These are phyloP conservation scores for Phaeotremella skinneri DNA, from an alignment of 768 basidiomycete genomes.

Conservation along the genomic window DNA sequence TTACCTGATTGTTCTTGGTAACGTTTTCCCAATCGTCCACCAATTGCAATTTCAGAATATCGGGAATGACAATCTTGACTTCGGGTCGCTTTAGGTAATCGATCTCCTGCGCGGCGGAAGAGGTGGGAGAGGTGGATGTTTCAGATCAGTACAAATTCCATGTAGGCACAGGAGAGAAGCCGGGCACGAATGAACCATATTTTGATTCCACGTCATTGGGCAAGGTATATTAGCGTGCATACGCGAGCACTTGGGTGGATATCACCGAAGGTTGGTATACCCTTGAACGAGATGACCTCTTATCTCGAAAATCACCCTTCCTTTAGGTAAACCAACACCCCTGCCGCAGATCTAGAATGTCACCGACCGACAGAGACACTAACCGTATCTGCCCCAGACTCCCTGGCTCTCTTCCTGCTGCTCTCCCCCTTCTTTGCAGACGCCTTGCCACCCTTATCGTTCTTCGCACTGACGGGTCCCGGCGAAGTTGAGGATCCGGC, in stretches of 20 bases:
- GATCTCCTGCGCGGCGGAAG: conserved; percentile 57
- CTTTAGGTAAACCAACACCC: not conserved
- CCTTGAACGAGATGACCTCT: not conserved
- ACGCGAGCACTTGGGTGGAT: not conserved
- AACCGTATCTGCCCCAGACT: conserved; percentile 44
- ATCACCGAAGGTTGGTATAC: not conserved
- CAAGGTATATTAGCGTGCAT: not conserved
- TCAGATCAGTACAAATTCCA: too few species aligned
- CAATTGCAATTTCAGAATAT: conserved; percentile 78
- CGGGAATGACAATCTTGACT: conserved; percentile 85
- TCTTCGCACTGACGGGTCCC: conserved; percentile 9
- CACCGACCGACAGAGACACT: conserved; percentile 11
- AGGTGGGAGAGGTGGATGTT: not conserved
- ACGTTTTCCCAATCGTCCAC: conserved; percentile 98
- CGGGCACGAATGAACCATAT: too few species aligned
- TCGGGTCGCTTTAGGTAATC: conserved; percentile 77
- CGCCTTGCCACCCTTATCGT: conserved; percentile 28
- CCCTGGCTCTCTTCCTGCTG: conserved; percentile 65
- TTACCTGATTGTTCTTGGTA: conserved; percentile 87
- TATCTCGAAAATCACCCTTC: not conserved
- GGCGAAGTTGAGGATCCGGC: conserved; percentile 22
- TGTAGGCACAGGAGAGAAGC: too few species aligned
- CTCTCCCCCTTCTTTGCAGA: conserved; percentile 42
- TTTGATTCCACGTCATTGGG: too few species aligned
- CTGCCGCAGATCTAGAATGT: not conserved